Evolutionary conservation across 352 stramenopile species (phyloP).

Genomic region (Globisporangium orthogonon): DNA sequence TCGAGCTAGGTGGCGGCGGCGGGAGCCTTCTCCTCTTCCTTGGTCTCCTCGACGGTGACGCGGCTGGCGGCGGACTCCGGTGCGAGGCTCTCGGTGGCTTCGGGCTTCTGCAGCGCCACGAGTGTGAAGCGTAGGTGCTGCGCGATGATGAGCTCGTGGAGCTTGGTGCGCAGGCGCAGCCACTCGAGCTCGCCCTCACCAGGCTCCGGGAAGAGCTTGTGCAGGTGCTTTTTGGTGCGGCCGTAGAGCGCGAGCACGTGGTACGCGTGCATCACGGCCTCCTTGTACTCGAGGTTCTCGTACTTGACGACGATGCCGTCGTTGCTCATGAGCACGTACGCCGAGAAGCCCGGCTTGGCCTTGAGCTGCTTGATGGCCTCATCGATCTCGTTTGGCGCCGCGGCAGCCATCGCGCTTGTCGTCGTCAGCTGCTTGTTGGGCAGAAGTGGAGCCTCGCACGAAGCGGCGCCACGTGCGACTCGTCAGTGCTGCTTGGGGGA

Average conservation of each 20-base stretch:
- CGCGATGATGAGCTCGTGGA: slow-evolving; percentile 91
- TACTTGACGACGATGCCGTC: slow-evolving; percentile 92
- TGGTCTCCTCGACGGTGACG: slow-evolving; percentile 26
- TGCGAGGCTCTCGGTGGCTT: slow-evolving; percentile 18
- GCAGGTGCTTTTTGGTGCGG: slow-evolving; percentile 78
- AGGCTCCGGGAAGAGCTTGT: slow-evolving; percentile 82
- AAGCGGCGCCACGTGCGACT: not conserved
- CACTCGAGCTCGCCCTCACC: slow-evolving; percentile 88
- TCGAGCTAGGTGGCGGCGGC: slow-evolving; percentile 14
- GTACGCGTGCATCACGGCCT: slow-evolving; percentile 89
- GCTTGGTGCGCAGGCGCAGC: slow-evolving; percentile 84
- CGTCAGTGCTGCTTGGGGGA: no score
- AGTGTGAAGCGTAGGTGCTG: slow-evolving; percentile 87
- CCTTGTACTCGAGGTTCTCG: slow-evolving; percentile 89
- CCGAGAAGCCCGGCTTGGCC: slow-evolving; percentile 83
- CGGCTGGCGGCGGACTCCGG: slow-evolving; percentile 16
- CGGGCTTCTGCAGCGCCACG: slow-evolving; percentile 74
- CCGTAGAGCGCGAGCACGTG: slow-evolving; percentile 86
- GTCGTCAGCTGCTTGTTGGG: not conserved
- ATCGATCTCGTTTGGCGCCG: slow-evolving; percentile 88
- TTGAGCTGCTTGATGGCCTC: slow-evolving; percentile 91
- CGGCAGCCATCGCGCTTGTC: slow-evolving; percentile 40
- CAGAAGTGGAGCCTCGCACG: no score
- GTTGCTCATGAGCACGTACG: slow-evolving; percentile 92
- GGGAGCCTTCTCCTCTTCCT: slow-evolving; percentile 48